Percentiles rank a stretch among this genome's conserved stretches.
Conservation (phyloP, 2,329 filamentous ascomycete species). For the Xylaria sp. region DNA sequence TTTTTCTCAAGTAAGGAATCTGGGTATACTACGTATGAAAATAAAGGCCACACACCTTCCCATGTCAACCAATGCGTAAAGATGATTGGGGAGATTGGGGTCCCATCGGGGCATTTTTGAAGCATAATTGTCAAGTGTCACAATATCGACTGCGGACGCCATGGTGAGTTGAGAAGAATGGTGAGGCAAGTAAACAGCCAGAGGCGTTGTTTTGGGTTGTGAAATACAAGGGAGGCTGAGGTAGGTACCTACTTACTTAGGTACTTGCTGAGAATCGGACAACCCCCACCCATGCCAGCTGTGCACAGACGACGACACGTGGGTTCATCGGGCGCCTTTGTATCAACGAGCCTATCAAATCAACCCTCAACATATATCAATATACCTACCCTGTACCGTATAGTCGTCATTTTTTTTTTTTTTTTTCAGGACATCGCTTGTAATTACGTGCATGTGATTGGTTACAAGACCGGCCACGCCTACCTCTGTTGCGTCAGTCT, state of each 20-base stretch:
- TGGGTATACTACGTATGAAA: not conserved
- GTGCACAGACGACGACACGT: conserved; percentile 19
- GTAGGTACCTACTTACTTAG: not conserved
- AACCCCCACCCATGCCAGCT: conserved; percentile 31
- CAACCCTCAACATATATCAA: not conserved
- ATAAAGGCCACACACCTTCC: conserved; percentile 59
- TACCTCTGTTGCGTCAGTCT: not conserved
- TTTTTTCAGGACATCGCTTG: not conserved
- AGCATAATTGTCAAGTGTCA: conserved; percentile 64
- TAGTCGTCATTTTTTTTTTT: not conserved
- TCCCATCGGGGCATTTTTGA: conserved; percentile 63
- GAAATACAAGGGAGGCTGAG: not conserved
- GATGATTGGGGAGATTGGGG: conserved; percentile 59
- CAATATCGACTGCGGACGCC: conserved; percentile 54
- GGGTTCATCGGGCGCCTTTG: not conserved
- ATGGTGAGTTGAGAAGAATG: conserved; percentile 42
- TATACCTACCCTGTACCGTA: no score
- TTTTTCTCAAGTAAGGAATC: not conserved
- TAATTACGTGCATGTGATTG: not conserved
- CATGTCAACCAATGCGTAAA: conserved; percentile 70
- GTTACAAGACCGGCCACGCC: not conserved
- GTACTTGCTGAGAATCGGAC: not conserved
- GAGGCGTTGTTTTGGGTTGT: conserved; percentile 1
- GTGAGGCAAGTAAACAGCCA: not conserved
- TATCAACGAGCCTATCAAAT: conserved; percentile 2